Evolutionary conservation across 306 rosid genomes (phyloP).

Genomic region (Coriaria nepalensis): DNA sequence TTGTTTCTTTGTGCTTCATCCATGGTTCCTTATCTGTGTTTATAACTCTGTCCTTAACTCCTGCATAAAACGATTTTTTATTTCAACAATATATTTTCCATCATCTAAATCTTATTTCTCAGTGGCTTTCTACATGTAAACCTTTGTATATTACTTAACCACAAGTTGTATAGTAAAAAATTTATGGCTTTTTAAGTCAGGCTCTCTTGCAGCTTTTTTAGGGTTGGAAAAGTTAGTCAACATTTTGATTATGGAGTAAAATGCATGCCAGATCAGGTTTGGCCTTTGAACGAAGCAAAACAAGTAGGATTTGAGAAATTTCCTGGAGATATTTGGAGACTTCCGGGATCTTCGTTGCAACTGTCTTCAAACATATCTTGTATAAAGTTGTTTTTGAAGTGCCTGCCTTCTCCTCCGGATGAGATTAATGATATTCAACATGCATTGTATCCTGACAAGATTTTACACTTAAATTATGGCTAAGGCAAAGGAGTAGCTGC

Average conservation of each 20-base stretch:
- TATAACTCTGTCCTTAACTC: too few species aligned
- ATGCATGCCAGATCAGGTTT: constrained; percentile 42
- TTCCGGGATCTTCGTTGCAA: constrained; percentile 23
- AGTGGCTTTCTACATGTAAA: too few species aligned
- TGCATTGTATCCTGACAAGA: constrained; percentile 60
- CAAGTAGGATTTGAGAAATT: constrained; percentile 15
- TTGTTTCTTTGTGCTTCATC: too few species aligned
- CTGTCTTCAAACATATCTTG: constrained; percentile 56
- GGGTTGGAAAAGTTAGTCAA: constrained; percentile 40
- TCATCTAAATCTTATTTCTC: too few species aligned
- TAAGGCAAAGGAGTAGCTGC: too few species aligned
- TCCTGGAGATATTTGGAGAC: constrained; percentile 40
- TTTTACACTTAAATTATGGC: too few species aligned
- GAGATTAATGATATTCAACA: constrained; percentile 24
- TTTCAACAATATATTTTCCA: too few species aligned
- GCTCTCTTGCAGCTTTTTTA: constrained; percentile 45
- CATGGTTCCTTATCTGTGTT: too few species aligned
- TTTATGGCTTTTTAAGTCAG: constrained; percentile 31
- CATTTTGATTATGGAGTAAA: constrained; percentile 16
- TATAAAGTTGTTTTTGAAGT: constrained; percentile 41
- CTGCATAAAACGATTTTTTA: too few species aligned
- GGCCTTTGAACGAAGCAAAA: constrained; percentile 26
- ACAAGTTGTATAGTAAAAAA: too few species aligned
- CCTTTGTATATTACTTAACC: too few species aligned
- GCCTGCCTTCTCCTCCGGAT: constrained; percentile 15